Conservation (phyloP, 306 rosid genomes). For the Castanea mollissima region DNA sequence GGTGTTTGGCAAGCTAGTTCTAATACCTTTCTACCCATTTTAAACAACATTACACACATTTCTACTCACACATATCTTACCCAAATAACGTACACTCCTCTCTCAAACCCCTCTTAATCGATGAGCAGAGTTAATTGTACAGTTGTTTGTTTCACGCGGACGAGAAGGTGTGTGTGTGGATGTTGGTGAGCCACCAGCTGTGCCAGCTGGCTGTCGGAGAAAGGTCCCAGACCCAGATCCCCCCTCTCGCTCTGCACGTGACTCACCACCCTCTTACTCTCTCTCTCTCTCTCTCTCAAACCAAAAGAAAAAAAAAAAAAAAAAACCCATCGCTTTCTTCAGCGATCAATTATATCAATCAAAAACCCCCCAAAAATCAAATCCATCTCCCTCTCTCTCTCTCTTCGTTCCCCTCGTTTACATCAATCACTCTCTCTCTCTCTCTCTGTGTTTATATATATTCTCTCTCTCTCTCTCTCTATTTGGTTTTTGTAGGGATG, state of each 20-base stretch:
- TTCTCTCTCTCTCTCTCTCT: not conserved
- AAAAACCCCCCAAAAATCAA: slow-evolving; percentile 54
- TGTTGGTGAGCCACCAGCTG: slow-evolving; percentile 88
- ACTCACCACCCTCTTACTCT: slow-evolving; percentile 39
- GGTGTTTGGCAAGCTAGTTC: too few species aligned
- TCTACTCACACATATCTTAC: too few species aligned
- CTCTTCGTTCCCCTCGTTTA: slow-evolving; percentile 29
- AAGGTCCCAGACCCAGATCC: slow-evolving; percentile 63
- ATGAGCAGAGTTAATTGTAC: not conserved
- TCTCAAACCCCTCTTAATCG: too few species aligned
- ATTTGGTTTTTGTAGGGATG: slow-evolving; percentile 21
- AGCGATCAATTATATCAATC: slow-evolving; percentile 35
- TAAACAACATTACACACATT: too few species aligned
- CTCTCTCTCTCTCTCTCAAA: slow-evolving; percentile 21
- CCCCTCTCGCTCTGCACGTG: slow-evolving; percentile 73
- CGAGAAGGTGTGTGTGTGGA: slow-evolving; percentile 92
- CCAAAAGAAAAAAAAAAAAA: slow-evolving; percentile 13
- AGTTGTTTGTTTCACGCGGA: slow-evolving; percentile 57
- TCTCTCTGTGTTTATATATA: not conserved
- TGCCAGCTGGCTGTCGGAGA: slow-evolving; percentile 99
- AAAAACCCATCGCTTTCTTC: slow-evolving; percentile 47
- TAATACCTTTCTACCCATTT: too few species aligned
- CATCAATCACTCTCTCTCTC: slow-evolving; percentile 20
- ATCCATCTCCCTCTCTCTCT: slow-evolving; percentile 33
- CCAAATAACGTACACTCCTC: too few species aligned